phyloP scores from a whole-genome alignment of 768 basidiomycete species.

The Lactarius trivialis region DNA sequence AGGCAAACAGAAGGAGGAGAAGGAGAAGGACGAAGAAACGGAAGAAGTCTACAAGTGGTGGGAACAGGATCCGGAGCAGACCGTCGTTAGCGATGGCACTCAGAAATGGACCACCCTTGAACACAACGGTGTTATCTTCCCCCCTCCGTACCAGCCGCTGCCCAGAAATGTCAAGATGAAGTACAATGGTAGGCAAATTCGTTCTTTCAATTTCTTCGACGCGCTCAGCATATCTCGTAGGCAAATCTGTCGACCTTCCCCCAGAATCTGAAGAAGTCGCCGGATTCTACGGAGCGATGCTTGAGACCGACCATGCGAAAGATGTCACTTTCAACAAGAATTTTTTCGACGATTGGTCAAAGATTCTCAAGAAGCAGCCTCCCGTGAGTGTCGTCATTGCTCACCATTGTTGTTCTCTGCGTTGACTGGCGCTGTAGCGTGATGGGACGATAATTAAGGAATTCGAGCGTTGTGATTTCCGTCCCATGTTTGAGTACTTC shows the following conservation, averaged over 20 bases:
- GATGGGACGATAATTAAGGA: constrained; percentile 68
- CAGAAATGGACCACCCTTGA: constrained; percentile 94
- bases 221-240: constrained; percentile 35
- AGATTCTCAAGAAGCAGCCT: constrained; percentile 69
- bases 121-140: constrained; percentile 93
- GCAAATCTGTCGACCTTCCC: constrained; percentile 70
- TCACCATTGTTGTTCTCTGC: neutral
- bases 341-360: constrained; percentile 89
- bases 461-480: constrained; percentile 86
- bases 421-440: constrained; percentile 35
- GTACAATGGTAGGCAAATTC: constrained; percentile 68
- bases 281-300: constrained; percentile 87
- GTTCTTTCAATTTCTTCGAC: constrained; percentile 9
- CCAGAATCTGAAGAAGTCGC: constrained; percentile 93
- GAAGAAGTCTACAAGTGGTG: constrained; percentile 82
- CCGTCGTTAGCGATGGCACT: constrained; percentile 65
- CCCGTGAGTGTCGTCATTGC: constrained; percentile 51
- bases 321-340: constrained; percentile 88
- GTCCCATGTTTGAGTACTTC: constrained; percentile 89
- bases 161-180: constrained; percentile 86
- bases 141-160: constrained; percentile 85
- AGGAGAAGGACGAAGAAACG: constrained; percentile 54
- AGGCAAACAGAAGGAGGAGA: constrained; percentile 50
- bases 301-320: constrained; percentile 88
- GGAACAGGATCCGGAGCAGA: constrained; percentile 48